Percentiles rank a stretch among this genome's conserved stretches.
phyloP scores from a whole-genome alignment of 257 asterid genomes.

The Linaria vulgaris region DNA sequence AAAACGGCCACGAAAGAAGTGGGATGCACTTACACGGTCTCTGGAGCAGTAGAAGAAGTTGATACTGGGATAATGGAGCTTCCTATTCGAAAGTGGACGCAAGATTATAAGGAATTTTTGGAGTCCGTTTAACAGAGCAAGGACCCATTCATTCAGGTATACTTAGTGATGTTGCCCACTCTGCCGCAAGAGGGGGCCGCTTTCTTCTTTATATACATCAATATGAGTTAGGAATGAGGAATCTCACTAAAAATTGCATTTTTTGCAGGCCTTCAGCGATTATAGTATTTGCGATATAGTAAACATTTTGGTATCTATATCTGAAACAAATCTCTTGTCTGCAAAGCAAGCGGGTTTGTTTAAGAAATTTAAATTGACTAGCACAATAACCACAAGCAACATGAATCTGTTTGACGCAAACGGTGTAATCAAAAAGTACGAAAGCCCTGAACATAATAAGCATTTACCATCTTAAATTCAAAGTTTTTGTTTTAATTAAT shows the following conservation, averaged over 20 bases:
- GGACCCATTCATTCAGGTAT: constrained; percentile 85
- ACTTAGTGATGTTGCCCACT: not conserved
- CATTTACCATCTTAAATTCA: not conserved
- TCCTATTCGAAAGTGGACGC: constrained; percentile 90
- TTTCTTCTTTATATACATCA: not conserved
- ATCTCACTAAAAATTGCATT: constrained; percentile 4
- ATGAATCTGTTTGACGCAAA: constrained; percentile 90
- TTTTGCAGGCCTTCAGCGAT: constrained; percentile 62
- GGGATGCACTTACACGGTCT: constrained; percentile 58
- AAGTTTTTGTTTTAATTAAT: too few relatives aligned
- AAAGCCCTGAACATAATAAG: constrained; percentile 93
- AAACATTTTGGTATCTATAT: constrained; percentile 53
- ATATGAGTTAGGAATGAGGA: constrained; percentile 5
- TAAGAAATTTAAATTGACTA: constrained; percentile 79
- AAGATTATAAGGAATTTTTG: constrained; percentile 86
- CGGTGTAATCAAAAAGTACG: constrained; percentile 86
- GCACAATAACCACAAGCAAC: constrained; percentile 72
- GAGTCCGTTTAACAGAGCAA: constrained; percentile 71
- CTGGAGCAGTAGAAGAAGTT: constrained; percentile 72
- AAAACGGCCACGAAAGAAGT: constrained; percentile 64
- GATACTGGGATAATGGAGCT: constrained; percentile 79
- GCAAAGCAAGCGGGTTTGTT: constrained; percentile 73
- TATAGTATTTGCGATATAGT: constrained; percentile 66
- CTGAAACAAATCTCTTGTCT: constrained; percentile 51
- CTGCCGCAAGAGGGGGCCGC: too few relatives aligned